Evolutionary conservation across 345 rosid genomes (phyloP).

Genomic region (Trapa bicornis): DNA sequence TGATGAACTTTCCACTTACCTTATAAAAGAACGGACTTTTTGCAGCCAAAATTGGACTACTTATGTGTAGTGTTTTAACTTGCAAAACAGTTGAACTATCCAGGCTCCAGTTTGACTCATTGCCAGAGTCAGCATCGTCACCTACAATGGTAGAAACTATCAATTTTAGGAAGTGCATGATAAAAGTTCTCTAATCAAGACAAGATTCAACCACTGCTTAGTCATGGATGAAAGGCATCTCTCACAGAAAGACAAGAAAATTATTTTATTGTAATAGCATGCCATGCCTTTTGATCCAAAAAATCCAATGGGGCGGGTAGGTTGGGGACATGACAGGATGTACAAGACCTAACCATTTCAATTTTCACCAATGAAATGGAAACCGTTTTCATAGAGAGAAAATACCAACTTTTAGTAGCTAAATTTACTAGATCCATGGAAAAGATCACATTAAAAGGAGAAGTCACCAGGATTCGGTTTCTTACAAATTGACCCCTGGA

Average conservation of each 20-base stretch:
- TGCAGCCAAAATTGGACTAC: slow-evolving; percentile 98
- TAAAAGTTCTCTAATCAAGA: neutral
- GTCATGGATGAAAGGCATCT: neutral
- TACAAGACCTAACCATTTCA: neutral
- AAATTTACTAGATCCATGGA: no score
- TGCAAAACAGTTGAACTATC: slow-evolving; percentile 61
- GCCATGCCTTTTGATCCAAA: neutral
- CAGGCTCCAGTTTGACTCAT: slow-evolving; percentile 73
- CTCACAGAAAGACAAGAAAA: neutral
- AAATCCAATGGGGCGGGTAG: no score
- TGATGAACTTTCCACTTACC: slow-evolving; percentile 19
- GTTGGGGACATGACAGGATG: no score
- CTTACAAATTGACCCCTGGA: neutral
- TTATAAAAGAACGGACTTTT: slow-evolving; percentile 96
- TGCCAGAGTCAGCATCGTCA: slow-evolving; percentile 56
- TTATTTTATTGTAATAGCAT: neutral
- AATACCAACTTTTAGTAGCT: no score
- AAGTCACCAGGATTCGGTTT: neutral
- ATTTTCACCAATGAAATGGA: neutral
- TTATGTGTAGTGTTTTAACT: slow-evolving; percentile 81
- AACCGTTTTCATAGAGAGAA: neutral
- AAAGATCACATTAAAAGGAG: neutral
- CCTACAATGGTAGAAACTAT: slow-evolving; percentile 24
- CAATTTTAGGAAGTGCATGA: neutral
- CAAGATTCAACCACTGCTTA: neutral